Evolutionary conservation across 257 asterid species (phyloP).

Genomic region (Plantago elongata): DNA sequence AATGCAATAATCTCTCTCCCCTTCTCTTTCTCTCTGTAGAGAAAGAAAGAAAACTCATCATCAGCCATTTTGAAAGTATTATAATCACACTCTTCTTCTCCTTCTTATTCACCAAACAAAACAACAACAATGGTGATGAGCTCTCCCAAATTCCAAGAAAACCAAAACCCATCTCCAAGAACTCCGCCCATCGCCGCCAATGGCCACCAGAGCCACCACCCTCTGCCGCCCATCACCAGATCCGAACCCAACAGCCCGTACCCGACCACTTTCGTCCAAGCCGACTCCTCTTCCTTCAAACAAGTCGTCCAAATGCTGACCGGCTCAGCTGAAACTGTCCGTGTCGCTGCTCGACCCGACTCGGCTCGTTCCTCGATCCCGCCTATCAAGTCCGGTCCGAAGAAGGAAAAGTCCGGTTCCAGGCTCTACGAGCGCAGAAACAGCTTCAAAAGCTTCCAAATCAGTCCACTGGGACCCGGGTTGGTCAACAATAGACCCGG

Average conservation of each 20-base stretch:
- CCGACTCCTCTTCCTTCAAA: constrained; percentile 85
- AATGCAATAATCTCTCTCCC: constrained; percentile 16
- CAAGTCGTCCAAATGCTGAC: constrained; percentile 94
- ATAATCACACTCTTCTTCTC: constrained; percentile 3
- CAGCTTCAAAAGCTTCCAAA: constrained; percentile 73
- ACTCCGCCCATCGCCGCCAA: constrained; percentile 28
- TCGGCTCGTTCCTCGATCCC: constrained; percentile 53
- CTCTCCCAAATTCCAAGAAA: constrained; percentile 38
- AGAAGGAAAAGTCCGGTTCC: constrained; percentile 62
- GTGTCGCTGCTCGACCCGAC: constrained; percentile 31
- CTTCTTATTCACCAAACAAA: neutral
- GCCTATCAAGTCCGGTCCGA: constrained; percentile 62
- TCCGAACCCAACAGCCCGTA: constrained; percentile 83
- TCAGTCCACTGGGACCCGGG: constrained; percentile 64
- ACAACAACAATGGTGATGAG: constrained; percentile 34
- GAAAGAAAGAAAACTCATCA: neutral
- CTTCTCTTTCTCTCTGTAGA: neutral
- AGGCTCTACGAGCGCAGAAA: constrained; percentile 78
- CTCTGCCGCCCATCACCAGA: constrained; percentile 53
- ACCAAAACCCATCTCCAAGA: constrained; percentile 15
- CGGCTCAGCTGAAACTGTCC: constrained; percentile 61
- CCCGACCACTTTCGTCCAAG: constrained; percentile 96
- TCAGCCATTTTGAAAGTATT: neutral
- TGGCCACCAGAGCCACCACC: constrained; percentile 17
- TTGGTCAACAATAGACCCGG: constrained; percentile 32